Evolutionary conservation across 2,329 filamentous ascomycete genomes (phyloP).

Genomic region (Pseudogymnoascus destructans): DNA sequence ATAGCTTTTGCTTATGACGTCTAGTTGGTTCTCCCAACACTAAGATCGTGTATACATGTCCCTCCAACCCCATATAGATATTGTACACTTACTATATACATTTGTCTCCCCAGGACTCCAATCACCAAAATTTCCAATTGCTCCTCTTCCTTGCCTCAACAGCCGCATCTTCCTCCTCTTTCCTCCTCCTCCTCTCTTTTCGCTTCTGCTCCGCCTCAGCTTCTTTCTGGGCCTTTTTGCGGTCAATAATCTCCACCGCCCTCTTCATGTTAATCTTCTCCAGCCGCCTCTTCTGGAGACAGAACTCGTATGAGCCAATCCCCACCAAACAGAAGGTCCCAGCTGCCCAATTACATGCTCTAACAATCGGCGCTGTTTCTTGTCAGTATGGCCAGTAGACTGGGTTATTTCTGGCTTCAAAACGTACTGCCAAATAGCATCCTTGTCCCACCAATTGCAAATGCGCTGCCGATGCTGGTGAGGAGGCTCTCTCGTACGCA

Average conservation of each 20-base stretch:
- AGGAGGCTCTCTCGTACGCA: constrained; percentile 76
- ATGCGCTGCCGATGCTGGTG: constrained; percentile 69
- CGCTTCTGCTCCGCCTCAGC: constrained; percentile 28
- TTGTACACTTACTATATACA: constrained; percentile 10
- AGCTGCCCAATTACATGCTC: constrained; percentile 75
- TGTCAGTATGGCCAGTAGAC: background rate
- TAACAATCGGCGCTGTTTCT: constrained; percentile 42
- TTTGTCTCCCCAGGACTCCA: background rate
- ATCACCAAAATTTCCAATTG: constrained; percentile 8
- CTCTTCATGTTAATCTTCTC: constrained; percentile 77
- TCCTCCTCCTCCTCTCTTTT: constrained; percentile 29
- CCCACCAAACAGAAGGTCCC: constrained; percentile 58
- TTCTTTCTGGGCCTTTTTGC: constrained; percentile 55
- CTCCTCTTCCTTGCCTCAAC: constrained; percentile 9
- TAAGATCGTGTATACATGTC: background rate
- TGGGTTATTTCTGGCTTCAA: background rate
- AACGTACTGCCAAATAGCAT: constrained; percentile 60
- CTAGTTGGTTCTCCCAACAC: background rate
- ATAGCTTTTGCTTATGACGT: background rate
- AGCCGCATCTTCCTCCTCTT: constrained; percentile 31
- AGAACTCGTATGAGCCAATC: constrained; percentile 71
- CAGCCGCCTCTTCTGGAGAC: constrained; percentile 57
- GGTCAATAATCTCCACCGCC: constrained; percentile 68
- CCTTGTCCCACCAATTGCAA: constrained; percentile 59
- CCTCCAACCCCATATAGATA: background rate